These are phyloP conservation scores for Ustilago shanxiensis DNA, from an alignment of 1,284 basidiomycete genomes.

Conservation along the genomic window DNA sequence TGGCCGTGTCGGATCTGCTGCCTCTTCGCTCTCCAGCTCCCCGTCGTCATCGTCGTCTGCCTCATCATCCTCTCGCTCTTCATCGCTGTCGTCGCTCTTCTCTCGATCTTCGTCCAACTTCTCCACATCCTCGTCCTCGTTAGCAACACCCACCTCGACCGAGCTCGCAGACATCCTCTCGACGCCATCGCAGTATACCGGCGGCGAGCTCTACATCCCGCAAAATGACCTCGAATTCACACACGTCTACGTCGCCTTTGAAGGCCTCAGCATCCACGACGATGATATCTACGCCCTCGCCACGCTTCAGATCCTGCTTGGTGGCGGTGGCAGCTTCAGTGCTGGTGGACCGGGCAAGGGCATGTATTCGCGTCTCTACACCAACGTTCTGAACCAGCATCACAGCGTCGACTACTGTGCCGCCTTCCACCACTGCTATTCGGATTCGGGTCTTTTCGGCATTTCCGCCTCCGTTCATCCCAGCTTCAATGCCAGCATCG, in stretches of 20 bases:
- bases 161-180: slow-evolving; percentile 65
- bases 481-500: slow-evolving; percentile 76
- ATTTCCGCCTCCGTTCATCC: slow-evolving; percentile 91
- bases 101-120: slow-evolving; percentile 72
- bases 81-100: slow-evolving; percentile 70
- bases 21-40: slow-evolving; percentile 32
- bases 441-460: slow-evolving; percentile 93
- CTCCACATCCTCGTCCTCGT: slow-evolving; percentile 56
- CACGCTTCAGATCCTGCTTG: slow-evolving; percentile 93
- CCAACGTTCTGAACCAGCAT: slow-evolving; percentile 95
- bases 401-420: slow-evolving; percentile 94
- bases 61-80: slow-evolving; percentile 73
- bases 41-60: slow-evolving; percentile 34
- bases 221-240: slow-evolving; percentile 82
- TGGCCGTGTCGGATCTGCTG: slow-evolving; percentile 15
- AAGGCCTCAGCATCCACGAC: slow-evolving; percentile 91
- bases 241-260: slow-evolving; percentile 92
- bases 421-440: slow-evolving; percentile 98
- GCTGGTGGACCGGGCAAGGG: slow-evolving; percentile 98
- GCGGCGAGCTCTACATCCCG: slow-evolving; percentile 80
- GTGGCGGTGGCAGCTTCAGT: slow-evolving; percentile 94
- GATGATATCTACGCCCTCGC: slow-evolving; percentile 94
- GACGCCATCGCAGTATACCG: slow-evolving; percentile 80
- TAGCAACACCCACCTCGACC: slow-evolving; percentile 42
- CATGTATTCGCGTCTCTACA: slow-evolving; percentile 98